phyloP scores from a whole-genome alignment of 805 yeast species.

The Wickerhamiella shivajii region DNA sequence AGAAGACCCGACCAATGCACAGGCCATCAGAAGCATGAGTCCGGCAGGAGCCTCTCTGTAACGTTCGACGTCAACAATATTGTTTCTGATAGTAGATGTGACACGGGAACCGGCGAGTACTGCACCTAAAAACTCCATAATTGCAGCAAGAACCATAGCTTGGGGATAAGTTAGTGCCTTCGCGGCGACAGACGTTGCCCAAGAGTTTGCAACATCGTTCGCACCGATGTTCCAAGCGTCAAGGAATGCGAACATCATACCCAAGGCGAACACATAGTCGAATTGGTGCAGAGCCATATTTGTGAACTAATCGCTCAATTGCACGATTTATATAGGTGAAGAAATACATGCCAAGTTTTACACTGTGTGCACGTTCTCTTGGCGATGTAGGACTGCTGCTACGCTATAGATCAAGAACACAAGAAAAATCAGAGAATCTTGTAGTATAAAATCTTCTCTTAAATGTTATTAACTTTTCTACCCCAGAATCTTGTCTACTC shows the following conservation, averaged over 20 bases:
- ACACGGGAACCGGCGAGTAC: constrained; percentile 61
- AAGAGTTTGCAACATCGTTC: constrained; percentile 69
- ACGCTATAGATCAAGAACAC: too few relatives aligned
- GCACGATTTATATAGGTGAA: background rate
- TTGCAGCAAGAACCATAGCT: constrained; percentile 56
- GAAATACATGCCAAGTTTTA: too few relatives aligned
- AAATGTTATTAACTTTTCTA: too few relatives aligned
- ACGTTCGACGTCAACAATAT: constrained; percentile 39
- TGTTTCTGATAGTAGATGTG: constrained; percentile 53
- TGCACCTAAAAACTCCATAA: constrained; percentile 65
- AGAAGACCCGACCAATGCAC: constrained; percentile 63
- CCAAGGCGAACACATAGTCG: constrained; percentile 57
- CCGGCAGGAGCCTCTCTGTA: constrained; percentile 48
- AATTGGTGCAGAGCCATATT: constrained; percentile 24
- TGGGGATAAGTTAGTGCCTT: constrained; percentile 57
- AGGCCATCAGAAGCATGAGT: constrained; percentile 60
- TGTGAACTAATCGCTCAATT: background rate
- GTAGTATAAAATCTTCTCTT: too few relatives aligned
- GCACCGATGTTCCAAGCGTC: constrained; percentile 77
- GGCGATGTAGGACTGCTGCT: too few relatives aligned
- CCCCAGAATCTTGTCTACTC: too few relatives aligned
- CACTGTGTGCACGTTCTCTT: too few relatives aligned
- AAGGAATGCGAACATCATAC: constrained; percentile 54
- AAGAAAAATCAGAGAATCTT: too few relatives aligned
- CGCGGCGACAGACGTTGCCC: constrained; percentile 62